Evolutionary conservation across 192 early-diverging fungal genomes (phyloP).

Genomic region (Funneliformis geosporum): DNA sequence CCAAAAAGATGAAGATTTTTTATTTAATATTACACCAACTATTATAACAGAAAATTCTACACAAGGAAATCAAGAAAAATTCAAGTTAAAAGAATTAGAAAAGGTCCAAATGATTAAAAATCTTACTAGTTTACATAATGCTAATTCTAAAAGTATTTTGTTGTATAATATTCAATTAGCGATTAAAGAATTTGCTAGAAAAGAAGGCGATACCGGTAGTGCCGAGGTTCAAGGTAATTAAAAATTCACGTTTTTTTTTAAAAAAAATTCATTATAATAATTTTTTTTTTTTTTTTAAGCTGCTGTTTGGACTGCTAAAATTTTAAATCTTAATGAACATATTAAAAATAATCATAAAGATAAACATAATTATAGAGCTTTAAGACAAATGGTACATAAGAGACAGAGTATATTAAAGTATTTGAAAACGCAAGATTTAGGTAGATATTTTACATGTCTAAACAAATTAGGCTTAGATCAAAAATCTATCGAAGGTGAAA

Average conservation of each 20-base stretch:
- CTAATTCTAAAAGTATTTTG: conserved; percentile 69
- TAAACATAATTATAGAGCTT: conserved; percentile 81
- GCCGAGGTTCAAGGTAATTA: conserved; percentile 86
- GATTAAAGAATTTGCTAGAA: conserved; percentile 76
- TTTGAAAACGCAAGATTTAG: conserved; percentile 69
- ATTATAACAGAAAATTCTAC: conserved; percentile 34
- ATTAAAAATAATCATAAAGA: conserved; percentile 82
- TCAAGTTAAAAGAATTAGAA: conserved; percentile 43
- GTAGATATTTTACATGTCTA: conserved; percentile 69
- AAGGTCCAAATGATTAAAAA: conserved; percentile 69
- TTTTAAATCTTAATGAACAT: conserved; percentile 84
- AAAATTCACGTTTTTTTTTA: neutral
- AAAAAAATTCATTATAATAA: neutral
- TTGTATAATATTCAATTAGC: conserved; percentile 76
- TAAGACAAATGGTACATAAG: conserved; percentile 80
- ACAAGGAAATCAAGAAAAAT: conserved; percentile 37
- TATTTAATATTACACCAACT: conserved; percentile 51
- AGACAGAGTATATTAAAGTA: conserved; percentile 87
- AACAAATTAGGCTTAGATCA: conserved; percentile 71
- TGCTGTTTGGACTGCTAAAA: conserved; percentile 86
- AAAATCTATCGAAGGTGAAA: conserved; percentile 64
- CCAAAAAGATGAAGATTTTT: conserved; percentile 46
- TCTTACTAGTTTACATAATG: conserved; percentile 82
- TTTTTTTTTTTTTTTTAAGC: conserved; percentile 51
- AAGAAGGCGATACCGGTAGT: conserved; percentile 84